phyloP scores from a whole-genome alignment of 129 eudicot species.

The Scalesia atractyloides region DNA sequence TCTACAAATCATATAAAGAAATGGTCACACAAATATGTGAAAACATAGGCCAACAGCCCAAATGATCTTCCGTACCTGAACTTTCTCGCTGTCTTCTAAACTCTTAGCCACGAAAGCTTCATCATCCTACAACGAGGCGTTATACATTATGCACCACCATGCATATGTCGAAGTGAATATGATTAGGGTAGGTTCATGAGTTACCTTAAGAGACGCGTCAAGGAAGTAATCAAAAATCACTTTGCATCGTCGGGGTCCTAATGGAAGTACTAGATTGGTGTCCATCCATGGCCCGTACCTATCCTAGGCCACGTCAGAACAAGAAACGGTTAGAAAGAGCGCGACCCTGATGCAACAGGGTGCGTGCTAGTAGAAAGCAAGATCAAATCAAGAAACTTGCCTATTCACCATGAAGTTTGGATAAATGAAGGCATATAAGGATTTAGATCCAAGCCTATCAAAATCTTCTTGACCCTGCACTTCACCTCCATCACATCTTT shows the following conservation, averaged over 20 bases:
- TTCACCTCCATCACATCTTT: slow-evolving; percentile 60
- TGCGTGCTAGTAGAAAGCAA: not conserved
- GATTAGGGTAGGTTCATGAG: not conserved
- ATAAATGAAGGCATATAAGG: slow-evolving; percentile 83
- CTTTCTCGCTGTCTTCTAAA: slow-evolving; percentile 65
- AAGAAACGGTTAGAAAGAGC: not conserved
- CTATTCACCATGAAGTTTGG: slow-evolving; percentile 96
- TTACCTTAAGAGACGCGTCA: slow-evolving; percentile 72
- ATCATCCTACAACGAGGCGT: slow-evolving; percentile 48
- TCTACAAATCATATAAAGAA: slow-evolving; percentile 39
- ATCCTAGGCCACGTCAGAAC: not conserved
- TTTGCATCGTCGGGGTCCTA: slow-evolving; percentile 81
- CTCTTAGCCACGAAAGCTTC: slow-evolving; percentile 58
- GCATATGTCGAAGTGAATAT: not conserved
- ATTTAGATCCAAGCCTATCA: slow-evolving; percentile 78
- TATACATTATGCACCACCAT: not conserved
- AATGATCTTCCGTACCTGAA: slow-evolving; percentile 55
- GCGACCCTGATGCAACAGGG: not conserved
- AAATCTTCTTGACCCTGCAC: slow-evolving; percentile 36
- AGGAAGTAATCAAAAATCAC: slow-evolving; percentile 91
- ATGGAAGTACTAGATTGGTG: slow-evolving; percentile 81
- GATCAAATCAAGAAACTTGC: slow-evolving; percentile 35
- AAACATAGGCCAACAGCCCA: not conserved
- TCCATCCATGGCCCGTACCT: slow-evolving; percentile 99
- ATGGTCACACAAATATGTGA: not conserved